A percentile compares a stretch with the other conserved stretches of the same genome.
These are phyloP conservation scores for Saksenaea oblongispora DNA, from an alignment of 371 early-diverging fungal species.

Conservation along the genomic window DNA sequence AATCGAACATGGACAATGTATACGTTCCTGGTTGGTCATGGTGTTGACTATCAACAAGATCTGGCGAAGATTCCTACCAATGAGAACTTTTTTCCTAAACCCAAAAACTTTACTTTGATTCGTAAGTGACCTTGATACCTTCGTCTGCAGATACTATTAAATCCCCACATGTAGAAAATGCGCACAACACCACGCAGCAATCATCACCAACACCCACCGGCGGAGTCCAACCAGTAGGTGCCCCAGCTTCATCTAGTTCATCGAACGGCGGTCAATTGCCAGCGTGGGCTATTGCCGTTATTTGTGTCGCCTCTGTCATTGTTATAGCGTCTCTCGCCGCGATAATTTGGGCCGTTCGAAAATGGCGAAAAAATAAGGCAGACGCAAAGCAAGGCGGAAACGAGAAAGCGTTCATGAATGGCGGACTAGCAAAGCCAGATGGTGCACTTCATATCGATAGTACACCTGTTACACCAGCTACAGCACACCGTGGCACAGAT, in stretches of 20 bases:
- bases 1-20: constrained; percentile 21
- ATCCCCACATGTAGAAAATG: not conserved
- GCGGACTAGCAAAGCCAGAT: not conserved
- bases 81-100: constrained; percentile 8
- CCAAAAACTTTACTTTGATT: constrained; percentile 4
- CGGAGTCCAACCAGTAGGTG: not conserved
- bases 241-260: not conserved
- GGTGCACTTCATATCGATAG: not conserved
- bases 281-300: constrained; percentile 21
- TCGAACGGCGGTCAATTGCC: not conserved
- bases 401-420: not conserved
- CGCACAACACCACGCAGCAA: not conserved
- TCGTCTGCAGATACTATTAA: not conserved
- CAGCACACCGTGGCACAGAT: constrained; percentile 2
- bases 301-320: constrained; percentile 15
- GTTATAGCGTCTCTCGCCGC: constrained; percentile 12
- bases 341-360: constrained; percentile 16
- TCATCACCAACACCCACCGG: not conserved
- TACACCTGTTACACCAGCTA: not conserved
- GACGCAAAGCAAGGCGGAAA: not conserved
- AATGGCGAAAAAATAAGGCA: not conserved
- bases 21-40: constrained; percentile 10
- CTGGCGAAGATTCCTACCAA: not conserved
- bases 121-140: constrained; percentile 1
- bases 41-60: constrained; percentile 2